A percentile compares a stretch with the other conserved stretches of the same genome.
Conservation (phyloP, 2,329 filamentous ascomycete genomes). For the Myrmaecium sp. region DNA sequence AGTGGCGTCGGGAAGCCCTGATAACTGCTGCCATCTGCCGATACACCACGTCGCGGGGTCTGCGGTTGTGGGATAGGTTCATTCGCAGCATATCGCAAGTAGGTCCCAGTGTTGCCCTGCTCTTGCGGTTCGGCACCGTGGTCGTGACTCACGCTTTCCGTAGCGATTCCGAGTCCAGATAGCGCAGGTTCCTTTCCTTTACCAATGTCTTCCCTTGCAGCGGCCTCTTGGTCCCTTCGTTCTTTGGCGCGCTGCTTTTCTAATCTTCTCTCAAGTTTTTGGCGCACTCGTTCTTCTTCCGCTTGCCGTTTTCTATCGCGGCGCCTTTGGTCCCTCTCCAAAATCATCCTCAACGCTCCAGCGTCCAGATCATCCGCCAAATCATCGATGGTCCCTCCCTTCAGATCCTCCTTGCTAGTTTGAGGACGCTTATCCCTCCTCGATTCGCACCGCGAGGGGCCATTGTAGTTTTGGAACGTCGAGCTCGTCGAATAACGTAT, state of each 20-base stretch:
- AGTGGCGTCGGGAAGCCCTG: constrained; percentile 21
- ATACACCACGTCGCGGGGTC: constrained; percentile 5
- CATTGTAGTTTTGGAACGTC: constrained; percentile 31
- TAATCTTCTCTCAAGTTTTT: constrained; percentile 45
- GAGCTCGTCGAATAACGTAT: constrained; percentile 56
- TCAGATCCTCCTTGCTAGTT: constrained; percentile 37
- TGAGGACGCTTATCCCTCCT: constrained; percentile 35
- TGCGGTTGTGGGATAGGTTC: constrained; percentile 2
- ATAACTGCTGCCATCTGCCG: too few species aligned
- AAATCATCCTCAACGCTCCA: constrained; percentile 65
- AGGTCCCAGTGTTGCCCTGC: constrained; percentile 14
- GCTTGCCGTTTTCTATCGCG: constrained; percentile 54
- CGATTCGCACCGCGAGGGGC: constrained; percentile 25
- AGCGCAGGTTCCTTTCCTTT: constrained; percentile 16
- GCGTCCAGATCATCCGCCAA: constrained; percentile 77
- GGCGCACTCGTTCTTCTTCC: constrained; percentile 50
- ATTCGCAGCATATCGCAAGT: constrained; percentile 9
- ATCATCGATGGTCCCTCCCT: constrained; percentile 45
- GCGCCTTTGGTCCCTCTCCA: constrained; percentile 76
- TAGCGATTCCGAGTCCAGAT: too few species aligned
- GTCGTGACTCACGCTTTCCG: too few species aligned
- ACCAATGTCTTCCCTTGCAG: constrained; percentile 23
- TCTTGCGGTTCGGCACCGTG: too few species aligned
- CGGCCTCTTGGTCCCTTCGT: constrained; percentile 41
- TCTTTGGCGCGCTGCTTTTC: constrained; percentile 43